These are phyloP conservation scores for Withania somnifera DNA, from an alignment of 305 asterid genomes.

Conservation along the genomic window DNA sequence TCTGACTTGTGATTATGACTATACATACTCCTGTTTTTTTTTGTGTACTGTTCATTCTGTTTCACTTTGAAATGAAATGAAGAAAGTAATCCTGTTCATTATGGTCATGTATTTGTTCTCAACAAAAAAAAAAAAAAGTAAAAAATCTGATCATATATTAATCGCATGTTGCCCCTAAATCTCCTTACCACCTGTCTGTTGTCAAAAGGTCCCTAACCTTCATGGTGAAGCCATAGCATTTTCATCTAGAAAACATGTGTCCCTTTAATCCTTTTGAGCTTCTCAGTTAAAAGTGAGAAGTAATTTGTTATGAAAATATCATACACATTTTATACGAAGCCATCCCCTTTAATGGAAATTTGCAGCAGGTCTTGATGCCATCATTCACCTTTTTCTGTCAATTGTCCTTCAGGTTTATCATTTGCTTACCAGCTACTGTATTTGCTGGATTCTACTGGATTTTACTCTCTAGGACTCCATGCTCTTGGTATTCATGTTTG, in stretches of 20 bases:
- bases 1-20: background rate
- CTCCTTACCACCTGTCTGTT: background rate
- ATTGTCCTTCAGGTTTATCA: slow-evolving; percentile 54
- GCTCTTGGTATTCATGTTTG: slow-evolving; percentile 91
- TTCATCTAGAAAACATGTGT: background rate
- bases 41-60: background rate
- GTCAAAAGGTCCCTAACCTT: background rate
- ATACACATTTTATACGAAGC: background rate
- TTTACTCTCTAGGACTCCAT: slow-evolving; percentile 68
- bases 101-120: background rate
- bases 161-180: background rate
- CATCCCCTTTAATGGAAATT: background rate
- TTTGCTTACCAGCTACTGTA: slow-evolving; percentile 93
- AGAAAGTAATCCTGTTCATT: background rate
- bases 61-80: slow-evolving; percentile 1
- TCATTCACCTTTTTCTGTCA: background rate
- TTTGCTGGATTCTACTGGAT: slow-evolving; percentile 73
- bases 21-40: background rate
- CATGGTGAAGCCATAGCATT: background rate
- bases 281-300: background rate
- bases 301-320: background rate
- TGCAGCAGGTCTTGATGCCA: background rate
- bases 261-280: background rate
- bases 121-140: no score
- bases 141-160: background rate